phyloP scores from a whole-genome alignment of 495 filamentous ascomycete species.

The Neohortaea acidophila region DNA sequence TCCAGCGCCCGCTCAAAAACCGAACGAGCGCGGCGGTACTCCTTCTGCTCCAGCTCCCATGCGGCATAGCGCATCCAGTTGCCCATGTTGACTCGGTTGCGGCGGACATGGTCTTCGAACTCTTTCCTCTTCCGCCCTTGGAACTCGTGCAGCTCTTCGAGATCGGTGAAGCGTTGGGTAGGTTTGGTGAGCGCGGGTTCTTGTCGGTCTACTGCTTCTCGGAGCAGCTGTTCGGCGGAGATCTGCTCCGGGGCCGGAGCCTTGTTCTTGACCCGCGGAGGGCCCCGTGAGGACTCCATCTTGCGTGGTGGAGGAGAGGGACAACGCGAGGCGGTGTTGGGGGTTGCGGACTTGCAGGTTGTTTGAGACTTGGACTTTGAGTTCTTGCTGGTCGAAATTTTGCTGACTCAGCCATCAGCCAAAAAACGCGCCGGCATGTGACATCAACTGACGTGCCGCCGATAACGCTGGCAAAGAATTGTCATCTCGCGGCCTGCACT shows the following conservation, averaged over 20 bases:
- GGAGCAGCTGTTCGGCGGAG: slow-evolving; percentile 89
- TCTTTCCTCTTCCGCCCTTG: slow-evolving; percentile 91
- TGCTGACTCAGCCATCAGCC: background rate
- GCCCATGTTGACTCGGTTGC: slow-evolving; percentile 89
- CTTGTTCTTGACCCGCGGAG: slow-evolving; percentile 97
- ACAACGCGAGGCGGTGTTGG: background rate
- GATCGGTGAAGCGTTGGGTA: slow-evolving; percentile 85
- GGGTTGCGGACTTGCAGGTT: too few species aligned
- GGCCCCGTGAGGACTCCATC: slow-evolving; percentile 91
- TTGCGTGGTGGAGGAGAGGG: slow-evolving; percentile 2
- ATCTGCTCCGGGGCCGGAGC: slow-evolving; percentile 57
- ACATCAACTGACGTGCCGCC: too few species aligned
- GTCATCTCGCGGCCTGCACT: too few species aligned
- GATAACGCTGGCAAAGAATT: too few species aligned
- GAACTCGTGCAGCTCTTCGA: slow-evolving; percentile 96
- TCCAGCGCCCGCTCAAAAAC: slow-evolving; percentile 94
- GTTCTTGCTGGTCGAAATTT: too few species aligned
- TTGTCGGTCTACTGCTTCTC: slow-evolving; percentile 95
- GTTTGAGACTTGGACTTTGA: too few species aligned
- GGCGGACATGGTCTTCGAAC: slow-evolving; percentile 94
- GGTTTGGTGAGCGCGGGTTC: slow-evolving; percentile 76
- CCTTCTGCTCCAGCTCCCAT: slow-evolving; percentile 97
- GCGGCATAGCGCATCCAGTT: slow-evolving; percentile 98
- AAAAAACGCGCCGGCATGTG: background rate
- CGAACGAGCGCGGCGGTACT: slow-evolving; percentile 86